Evolutionary conservation across 345 rosid genomes (phyloP), one percentile per base, ranked within the genome.

Genomic region (Eucalyptus shirleyi): DNA sequence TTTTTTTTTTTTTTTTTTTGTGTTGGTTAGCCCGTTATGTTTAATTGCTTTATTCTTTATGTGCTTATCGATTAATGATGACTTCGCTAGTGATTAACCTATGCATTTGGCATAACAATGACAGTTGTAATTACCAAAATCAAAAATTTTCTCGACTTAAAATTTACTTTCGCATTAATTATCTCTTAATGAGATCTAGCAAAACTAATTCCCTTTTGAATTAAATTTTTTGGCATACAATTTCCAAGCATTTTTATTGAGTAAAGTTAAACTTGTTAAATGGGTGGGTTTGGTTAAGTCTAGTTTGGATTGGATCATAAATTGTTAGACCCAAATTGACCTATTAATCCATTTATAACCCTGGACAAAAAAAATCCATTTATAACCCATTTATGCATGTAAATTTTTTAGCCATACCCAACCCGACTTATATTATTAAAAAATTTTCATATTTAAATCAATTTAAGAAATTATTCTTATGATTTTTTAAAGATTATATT

Each of bases 221-320:
- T n/a, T n/a, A n/a, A n/a, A n/a, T n/a, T n/a, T n/a, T n/a, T n/a
- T n/a, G n/a, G n/a, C n/a, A n/a, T n/a, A n/a, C n/a, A n/a, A n/a
- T n/a, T n/a, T n/a, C n/a, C n/a, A n/a, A n/a, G n/a, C n/a, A n/a
- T n/a, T n/a, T n/a, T n/a, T n/a, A n/a, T n/a, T n/a, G n/a, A n/a
- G n/a, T n/a, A n/a, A n/a, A n/a, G n/a, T n/a, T n/a, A n/a, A n/a
- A n/a, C n/a, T n/a, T n/a, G n/a, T n/a, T n/a, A n/a, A n/a, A n/a
- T n/a, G n/a, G n/a, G n/a, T n/a, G 5, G 24, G 59, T 19, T 1
- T 0, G 24, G 59, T 10, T 2, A 18, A 1, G 56, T 53, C 9
- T 0, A 1, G 0, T 53, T 53, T 53, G 2, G 24, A 5, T 53
- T 53, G 2, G 56, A 1, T 53, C 5, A 53, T 53, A 53, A 53